phyloP scores from a whole-genome alignment of 176 grass and related monocot genomes.

The Pontederia paniculata region DNA sequence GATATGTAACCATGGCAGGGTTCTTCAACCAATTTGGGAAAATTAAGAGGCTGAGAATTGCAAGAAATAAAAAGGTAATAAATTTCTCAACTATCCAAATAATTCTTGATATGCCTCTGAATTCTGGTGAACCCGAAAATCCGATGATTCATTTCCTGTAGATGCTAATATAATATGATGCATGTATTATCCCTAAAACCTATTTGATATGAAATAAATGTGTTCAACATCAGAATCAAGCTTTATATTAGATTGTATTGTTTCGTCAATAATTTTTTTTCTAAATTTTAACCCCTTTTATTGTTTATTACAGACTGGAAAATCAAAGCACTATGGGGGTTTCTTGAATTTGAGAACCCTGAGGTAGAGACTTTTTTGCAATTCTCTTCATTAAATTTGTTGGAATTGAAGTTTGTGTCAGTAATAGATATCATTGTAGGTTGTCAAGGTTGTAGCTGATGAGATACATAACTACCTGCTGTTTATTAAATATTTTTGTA shows the following conservation, averaged over 20 bases:
- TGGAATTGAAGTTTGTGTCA: not conserved
- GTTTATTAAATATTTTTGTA: constrained; percentile 18
- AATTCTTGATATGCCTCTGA: not conserved
- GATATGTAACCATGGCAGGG: constrained; percentile 24
- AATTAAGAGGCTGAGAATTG: constrained; percentile 63
- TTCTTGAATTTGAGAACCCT: constrained; percentile 83
- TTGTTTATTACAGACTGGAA: constrained; percentile 54
- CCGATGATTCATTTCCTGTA: no score
- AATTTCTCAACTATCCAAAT: not conserved
- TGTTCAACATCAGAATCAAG: no score
- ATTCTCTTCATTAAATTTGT: not conserved
- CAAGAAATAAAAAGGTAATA: constrained; percentile 60
- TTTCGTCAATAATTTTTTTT: not conserved
- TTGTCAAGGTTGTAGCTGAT: constrained; percentile 73
- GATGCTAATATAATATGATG: no score
- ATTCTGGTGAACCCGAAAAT: no score
- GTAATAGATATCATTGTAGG: constrained; percentile 29
- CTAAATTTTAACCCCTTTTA: constrained; percentile 13
- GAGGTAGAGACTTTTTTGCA: constrained; percentile 25
- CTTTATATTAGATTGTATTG: no score
- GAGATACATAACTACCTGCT: constrained; percentile 89
- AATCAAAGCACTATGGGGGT: constrained; percentile 95
- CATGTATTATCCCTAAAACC: no score
- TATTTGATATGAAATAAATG: no score
- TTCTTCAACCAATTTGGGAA: constrained; percentile 86